phyloP scores from a whole-genome alignment of 352 stramenopile species.

The Blastocystis sp. region DNA sequence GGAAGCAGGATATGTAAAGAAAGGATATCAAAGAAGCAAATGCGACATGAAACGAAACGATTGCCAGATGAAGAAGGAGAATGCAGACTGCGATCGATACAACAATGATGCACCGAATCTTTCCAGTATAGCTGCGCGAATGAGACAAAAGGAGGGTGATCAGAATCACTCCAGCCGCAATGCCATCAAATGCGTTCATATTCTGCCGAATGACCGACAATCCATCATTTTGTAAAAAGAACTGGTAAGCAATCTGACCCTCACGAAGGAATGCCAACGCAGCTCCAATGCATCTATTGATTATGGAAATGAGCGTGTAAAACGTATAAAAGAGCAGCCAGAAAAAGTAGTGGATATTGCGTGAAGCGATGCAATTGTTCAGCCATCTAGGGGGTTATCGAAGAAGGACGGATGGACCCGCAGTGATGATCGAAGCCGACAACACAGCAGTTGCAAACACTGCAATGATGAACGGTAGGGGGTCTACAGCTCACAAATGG shows the following conservation, averaged over 20 bases:
- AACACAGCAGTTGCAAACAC: slow-evolving; percentile 31
- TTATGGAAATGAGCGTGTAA: neutral
- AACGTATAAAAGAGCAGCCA: slow-evolving; percentile 48
- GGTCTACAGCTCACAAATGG: slow-evolving; percentile 6
- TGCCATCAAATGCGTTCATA: neutral
- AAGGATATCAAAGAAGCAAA: slow-evolving; percentile 36
- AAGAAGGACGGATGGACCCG: neutral
- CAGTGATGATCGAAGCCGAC: slow-evolving; percentile 58
- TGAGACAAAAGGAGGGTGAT: neutral
- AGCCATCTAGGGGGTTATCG: slow-evolving; percentile 5
- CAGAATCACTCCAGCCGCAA: neutral
- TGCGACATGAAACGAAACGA: neutral
- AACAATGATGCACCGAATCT: neutral
- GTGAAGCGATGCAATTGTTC: slow-evolving; percentile 10
- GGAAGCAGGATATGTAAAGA: neutral
- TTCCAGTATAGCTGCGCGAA: neutral
- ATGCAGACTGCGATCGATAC: neutral
- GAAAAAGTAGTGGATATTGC: slow-evolving; percentile 45
- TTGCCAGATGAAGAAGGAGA: neutral
- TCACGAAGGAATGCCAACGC: neutral
- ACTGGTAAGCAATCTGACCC: neutral
- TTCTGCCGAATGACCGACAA: neutral
- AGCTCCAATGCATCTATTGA: neutral
- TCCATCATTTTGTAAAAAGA: neutral
- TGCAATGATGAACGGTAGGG: slow-evolving; percentile 20